Base-by-base conservation (phyloP, 495 filamentous ascomycete species). In the Terfezia claveryi region DNA sequence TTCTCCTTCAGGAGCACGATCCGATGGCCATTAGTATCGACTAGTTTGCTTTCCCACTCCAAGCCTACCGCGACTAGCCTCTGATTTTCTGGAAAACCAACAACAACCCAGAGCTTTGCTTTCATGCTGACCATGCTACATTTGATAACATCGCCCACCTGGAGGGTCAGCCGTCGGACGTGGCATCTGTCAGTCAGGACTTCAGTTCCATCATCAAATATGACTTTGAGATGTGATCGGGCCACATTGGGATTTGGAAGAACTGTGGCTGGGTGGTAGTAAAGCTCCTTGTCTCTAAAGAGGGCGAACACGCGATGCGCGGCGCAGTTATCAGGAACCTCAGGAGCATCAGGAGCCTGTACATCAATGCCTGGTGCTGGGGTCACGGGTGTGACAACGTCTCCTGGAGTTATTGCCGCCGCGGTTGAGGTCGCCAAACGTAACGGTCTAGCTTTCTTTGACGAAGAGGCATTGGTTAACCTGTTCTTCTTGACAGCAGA, bases 201-300 rank as follows among this genome's bases (percentile, higher is more conserved):
- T 23, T 58, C 51, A 8, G 60, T 66, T n/a, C 58, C 60, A 49
- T 66, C 63, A 36, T 66, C 63, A 23, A 66, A 66, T 9, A 50
- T 54, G 8, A 65, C 63, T 16, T 46, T 54, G 2, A 62, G 38
- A 14, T 27, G 52, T 6, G 51, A 54, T 16, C 50, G 49, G 23
- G 17, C 36, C 3, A 46, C 17, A 20, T 5, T 14, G 41, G 41
- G 14, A 27, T 17, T 56, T 49, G 5, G 51, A 52, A 14, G 52
- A 54, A 11, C 57, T 38, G 63, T 66, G 12, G 63, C 63, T 1
- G 63, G 63, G 32, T 66, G 56, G 36, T 65, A 65, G 2, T 57
- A 38, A 12, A 56, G 51, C 32, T 61, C 62, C 10, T 52, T 49
- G 36, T 65, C 63, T 49, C 61, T 61, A 51, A 66, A 66, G 2